Evolutionary conservation across 176 grass and related monocot genomes (phyloP).

Genomic region (Canna indica): DNA sequence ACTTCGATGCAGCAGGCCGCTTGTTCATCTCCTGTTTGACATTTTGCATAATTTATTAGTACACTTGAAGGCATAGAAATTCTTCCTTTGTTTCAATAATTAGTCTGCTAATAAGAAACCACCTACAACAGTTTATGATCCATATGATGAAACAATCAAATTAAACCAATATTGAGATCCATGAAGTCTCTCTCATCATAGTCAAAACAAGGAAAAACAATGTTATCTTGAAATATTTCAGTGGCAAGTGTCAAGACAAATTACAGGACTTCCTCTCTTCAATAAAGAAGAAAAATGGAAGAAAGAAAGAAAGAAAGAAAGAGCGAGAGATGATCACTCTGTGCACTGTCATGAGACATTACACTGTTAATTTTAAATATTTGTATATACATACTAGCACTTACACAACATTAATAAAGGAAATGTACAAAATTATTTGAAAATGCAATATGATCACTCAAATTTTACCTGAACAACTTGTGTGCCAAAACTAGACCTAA

Average conservation of each 20-base stretch:
- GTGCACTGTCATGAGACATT: neutral
- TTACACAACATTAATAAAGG: neutral
- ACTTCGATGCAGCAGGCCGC: slow-evolving; percentile 24
- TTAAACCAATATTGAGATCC: too few relatives aligned
- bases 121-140: neutral
- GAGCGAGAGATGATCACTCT: too few relatives aligned
- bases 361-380: neutral
- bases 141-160: too few relatives aligned
- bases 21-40: slow-evolving; percentile 60
- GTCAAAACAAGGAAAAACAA: too few relatives aligned
- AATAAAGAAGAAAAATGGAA: too few relatives aligned
- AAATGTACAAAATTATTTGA: slow-evolving; percentile 6
- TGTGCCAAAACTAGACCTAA: slow-evolving; percentile 80
- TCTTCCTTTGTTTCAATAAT: slow-evolving; percentile 2
- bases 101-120: neutral
- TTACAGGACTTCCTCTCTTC: too few relatives aligned
- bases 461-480: slow-evolving; percentile 87
- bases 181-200: too few relatives aligned
- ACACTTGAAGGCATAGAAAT: neutral
- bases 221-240: too few relatives aligned
- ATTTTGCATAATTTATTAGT: neutral
- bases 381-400: neutral
- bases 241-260: too few relatives aligned
- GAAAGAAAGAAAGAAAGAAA: too few relatives aligned
- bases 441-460: neutral